phyloP scores from a whole-genome alignment of 1,284 basidiomycete genomes.

The Cryptococcus hybrid region DNA sequence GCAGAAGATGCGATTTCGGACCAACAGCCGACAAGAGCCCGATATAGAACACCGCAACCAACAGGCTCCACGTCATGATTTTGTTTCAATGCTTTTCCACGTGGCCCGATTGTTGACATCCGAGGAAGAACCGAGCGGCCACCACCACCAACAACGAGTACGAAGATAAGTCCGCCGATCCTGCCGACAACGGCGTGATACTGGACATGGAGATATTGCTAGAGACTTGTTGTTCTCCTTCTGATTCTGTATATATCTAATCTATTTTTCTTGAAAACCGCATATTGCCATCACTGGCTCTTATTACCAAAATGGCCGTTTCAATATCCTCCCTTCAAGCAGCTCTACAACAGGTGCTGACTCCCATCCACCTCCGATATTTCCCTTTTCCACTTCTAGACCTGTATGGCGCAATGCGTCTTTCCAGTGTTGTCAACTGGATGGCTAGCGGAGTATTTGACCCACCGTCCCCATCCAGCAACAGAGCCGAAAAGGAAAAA shows the following conservation, averaged over 20 bases:
- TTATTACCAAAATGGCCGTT: not conserved
- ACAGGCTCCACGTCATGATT: not conserved
- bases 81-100: no score
- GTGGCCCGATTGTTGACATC: no score
- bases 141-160: no score
- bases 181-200: no score
- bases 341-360: slow-evolving; percentile 21
- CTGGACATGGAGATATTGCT: no score
- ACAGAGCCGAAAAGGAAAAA: slow-evolving; percentile 12
- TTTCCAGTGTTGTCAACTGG: slow-evolving; percentile 43
- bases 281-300: not conserved
- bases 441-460: slow-evolving; percentile 35
- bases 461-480: slow-evolving; percentile 9
- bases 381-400: slow-evolving; percentile 43
- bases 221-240: no score
- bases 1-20: not conserved
- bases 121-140: no score
- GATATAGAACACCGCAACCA: not conserved
- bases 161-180: no score
- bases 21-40: not conserved
- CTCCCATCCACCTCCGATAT: slow-evolving; percentile 30
- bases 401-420: slow-evolving; percentile 40
- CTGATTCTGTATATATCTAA: no score
- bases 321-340: not conserved
- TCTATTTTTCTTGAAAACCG: no score